Percentiles rank a stretch among this genome's conserved stretches.
phyloP scores from a whole-genome alignment of 2,329 filamentous ascomycete species.

The Leptographium radiaticola region DNA sequence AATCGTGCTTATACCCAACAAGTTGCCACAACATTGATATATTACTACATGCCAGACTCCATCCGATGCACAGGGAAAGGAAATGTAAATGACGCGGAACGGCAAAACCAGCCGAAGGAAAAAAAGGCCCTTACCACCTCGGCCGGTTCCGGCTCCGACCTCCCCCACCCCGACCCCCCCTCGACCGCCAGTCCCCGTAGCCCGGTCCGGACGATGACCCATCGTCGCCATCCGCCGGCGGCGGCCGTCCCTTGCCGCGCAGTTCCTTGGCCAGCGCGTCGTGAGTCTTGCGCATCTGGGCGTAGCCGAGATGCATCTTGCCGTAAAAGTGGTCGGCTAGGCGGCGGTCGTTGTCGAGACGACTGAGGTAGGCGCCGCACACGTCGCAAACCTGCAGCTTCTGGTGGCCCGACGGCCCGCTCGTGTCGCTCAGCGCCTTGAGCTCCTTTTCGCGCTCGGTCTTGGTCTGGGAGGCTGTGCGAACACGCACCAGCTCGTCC shows the following conservation, averaged over 20 bases:
- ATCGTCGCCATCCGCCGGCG: constrained; percentile 28
- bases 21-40: too few species aligned
- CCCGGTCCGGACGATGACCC: constrained; percentile 15
- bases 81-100: background rate
- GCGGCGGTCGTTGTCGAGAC: constrained; percentile 86
- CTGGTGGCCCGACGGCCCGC: constrained; percentile 86
- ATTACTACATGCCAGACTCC: too few species aligned
- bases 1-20: background rate
- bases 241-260: constrained; percentile 35
- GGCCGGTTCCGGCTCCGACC: constrained; percentile 32
- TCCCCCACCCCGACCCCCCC: constrained; percentile 38
- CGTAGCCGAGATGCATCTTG: constrained; percentile 98
- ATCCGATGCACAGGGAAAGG: background rate
- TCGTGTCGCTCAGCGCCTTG: constrained; percentile 81
- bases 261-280: constrained; percentile 80
- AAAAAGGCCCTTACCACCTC: background rate
- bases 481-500: constrained; percentile 78
- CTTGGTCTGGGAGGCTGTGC: constrained; percentile 68
- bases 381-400: constrained; percentile 98
- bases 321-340: constrained; percentile 97
- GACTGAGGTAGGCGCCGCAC: constrained; percentile 84
- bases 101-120: background rate
- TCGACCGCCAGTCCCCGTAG: constrained; percentile 27
- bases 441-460: constrained; percentile 76
- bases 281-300: constrained; percentile 91